phyloP scores from a whole-genome alignment of 1,139 yeast genomes.

The Spathaspora sp. region DNA sequence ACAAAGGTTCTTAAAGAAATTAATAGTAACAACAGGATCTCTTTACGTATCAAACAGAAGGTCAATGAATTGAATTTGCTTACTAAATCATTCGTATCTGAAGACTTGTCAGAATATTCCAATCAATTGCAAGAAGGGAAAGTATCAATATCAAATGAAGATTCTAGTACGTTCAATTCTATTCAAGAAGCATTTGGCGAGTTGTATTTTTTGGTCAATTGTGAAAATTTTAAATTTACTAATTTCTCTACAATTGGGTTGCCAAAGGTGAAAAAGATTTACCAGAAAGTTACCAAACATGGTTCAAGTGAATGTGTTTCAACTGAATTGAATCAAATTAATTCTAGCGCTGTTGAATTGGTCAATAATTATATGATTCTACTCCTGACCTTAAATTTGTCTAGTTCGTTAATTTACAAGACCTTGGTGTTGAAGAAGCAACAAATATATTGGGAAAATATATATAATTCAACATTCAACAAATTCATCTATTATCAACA shows the following conservation, averaged over 20 bases:
- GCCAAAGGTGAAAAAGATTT: slow-evolving; percentile 13
- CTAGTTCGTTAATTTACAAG: slow-evolving; percentile 36
- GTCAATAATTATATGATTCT: slow-evolving; percentile 27
- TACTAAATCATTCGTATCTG: slow-evolving; percentile 14
- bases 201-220: slow-evolving; percentile 22
- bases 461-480: slow-evolving; percentile 24
- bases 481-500: slow-evolving; percentile 37
- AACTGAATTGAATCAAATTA: slow-evolving; percentile 2
- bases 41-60: slow-evolving; percentile 12
- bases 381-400: slow-evolving; percentile 26
- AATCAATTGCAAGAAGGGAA: slow-evolving; percentile 10
- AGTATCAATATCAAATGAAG: not conserved
- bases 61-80: slow-evolving; percentile 11
- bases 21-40: slow-evolving; percentile 16
- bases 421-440: slow-evolving; percentile 36
- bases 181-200: slow-evolving; percentile 26
- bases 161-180: slow-evolving; percentile 8
- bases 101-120: slow-evolving; percentile 15
- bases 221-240: slow-evolving; percentile 24
- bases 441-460: slow-evolving; percentile 36
- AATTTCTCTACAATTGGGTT: slow-evolving; percentile 17
- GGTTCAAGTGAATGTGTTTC: slow-evolving; percentile 1
- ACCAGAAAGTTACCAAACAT: slow-evolving; percentile 8
- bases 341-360: slow-evolving; percentile 15
- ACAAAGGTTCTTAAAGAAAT: slow-evolving; percentile 12